A percentile compares a stretch with the other conserved stretches of the same genome.
These are phyloP conservation scores for Epichloe gansuensis DNA, from an alignment of 2,329 filamentous ascomycete species.

Conservation along the genomic window DNA sequence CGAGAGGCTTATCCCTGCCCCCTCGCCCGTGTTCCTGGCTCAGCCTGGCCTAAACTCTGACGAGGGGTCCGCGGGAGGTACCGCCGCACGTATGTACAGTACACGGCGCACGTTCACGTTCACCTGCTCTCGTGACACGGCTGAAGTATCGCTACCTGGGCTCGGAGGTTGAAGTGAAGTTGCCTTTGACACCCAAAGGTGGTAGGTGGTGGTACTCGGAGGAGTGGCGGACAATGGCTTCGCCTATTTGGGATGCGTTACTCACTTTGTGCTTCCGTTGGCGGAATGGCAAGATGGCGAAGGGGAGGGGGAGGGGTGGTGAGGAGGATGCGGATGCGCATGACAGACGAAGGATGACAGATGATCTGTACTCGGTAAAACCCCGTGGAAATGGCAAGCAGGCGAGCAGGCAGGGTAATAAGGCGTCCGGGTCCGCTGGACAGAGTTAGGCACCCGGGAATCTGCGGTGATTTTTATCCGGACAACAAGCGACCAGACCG, in stretches of 20 bases:
- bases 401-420: no score
- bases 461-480: no score
- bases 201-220: no score
- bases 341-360: neutral
- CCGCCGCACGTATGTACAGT: neutral
- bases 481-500: no score
- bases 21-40: neutral
- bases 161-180: no score
- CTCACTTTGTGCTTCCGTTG: neutral
- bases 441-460: no score
- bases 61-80: slow-evolving; percentile 1
- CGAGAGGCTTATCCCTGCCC: neutral
- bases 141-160: no score
- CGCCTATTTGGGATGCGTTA: neutral
- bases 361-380: neutral
- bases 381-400: no score
- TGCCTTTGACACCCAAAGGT: no score
- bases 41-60: neutral
- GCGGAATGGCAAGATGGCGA: neutral
- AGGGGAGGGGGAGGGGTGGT: neutral
- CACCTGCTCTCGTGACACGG: neutral
- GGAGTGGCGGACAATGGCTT: no score
- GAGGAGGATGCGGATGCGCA: neutral
- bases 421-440: neutral
- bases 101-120: neutral